Conservation (phyloP, 257 asterid species). For the Nicotiana knightiana region DNA sequence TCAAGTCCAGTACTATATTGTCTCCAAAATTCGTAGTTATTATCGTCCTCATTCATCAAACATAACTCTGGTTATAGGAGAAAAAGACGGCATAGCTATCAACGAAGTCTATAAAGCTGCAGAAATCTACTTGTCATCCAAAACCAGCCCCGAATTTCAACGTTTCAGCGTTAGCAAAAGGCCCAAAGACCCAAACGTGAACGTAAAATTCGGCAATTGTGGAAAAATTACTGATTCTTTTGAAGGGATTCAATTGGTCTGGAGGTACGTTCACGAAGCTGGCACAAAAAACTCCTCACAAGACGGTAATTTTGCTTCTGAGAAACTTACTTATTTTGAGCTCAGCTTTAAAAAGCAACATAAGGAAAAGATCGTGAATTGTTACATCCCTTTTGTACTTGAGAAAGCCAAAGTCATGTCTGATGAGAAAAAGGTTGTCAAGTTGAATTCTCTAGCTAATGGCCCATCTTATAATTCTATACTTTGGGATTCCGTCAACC, state of each 20-base stretch:
- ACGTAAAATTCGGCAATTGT: conserved; percentile 37
- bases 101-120: conserved; percentile 53
- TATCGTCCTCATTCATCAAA: conserved; percentile 17
- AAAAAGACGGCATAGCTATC: conserved; percentile 47
- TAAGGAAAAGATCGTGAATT: conserved; percentile 35
- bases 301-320: not conserved
- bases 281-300: not conserved
- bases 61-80: conserved; percentile 42
- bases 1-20: conserved; percentile 30
- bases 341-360: conserved; percentile 36
- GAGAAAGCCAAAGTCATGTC: conserved; percentile 29
- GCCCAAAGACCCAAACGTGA: conserved; percentile 29
- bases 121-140: conserved; percentile 50
- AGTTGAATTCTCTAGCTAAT: conserved; percentile 35
- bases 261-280: conserved; percentile 44
- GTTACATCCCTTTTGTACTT: conserved; percentile 46
- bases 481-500: conserved; percentile 52
- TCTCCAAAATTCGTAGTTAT: conserved; percentile 23
- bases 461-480: not conserved
- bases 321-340: conserved; percentile 41
- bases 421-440: conserved; percentile 34
- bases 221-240: conserved; percentile 38
- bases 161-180: conserved; percentile 53
- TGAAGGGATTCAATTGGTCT: conserved; percentile 35
- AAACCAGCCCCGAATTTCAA: conserved; percentile 30